Evolutionary conservation across 371 early-diverging fungal species (phyloP), one percentile per base, ranked within the genome.

Genomic region (Fennellomyces sp.): DNA sequence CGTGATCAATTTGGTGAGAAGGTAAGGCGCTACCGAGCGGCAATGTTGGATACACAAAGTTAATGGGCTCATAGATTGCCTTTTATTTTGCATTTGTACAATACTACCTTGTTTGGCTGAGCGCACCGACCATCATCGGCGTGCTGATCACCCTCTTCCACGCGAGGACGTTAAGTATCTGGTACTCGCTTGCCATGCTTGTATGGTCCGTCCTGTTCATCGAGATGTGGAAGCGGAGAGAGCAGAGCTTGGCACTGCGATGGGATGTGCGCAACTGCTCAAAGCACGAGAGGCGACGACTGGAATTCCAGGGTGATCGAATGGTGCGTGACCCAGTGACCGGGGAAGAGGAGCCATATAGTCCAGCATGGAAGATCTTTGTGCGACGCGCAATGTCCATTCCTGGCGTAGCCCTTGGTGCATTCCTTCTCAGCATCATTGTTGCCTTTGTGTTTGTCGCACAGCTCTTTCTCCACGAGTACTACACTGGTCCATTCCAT

Each of bases 21-120:
- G 73, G 76, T 69, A 61, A 28, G 49, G n/a, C 13, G 2, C 6
- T 11, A 35, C n/a, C 28, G 21, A n/a, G n/a, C n/a, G n/a, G n/a
- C n/a, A n/a, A n/a, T n/a, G n/a, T n/a, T n/a, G n/a, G n/a, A n/a
- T n/a, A n/a, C n/a, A n/a, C n/a, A n/a, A n/a, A n/a, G n/a, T 25
- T 4, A 0, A 25, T 29, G 21, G 0, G 3, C 8, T 19, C 12
- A 36, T 53, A 77, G 76, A 78, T 93, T 49, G 93, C 94, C 12
- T 89, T 85, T 71, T 95, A 96, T 70, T 96, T 96, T 81, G 94
- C 92, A 13, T 96, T 94, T 68, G 73, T 95, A 4, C 94, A 94
- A 73, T 89, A 82, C 65, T 96, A 95, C 72, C 81, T 90, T 49
- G 47, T 88, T 13, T 91, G 88, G 84, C 79, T 96, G 6, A 70